Evolutionary conservation across 495 filamentous ascomycete genomes (phyloP), one percentile per base, ranked within the genome.

Genomic region (Aspergillus panamensis): DNA sequence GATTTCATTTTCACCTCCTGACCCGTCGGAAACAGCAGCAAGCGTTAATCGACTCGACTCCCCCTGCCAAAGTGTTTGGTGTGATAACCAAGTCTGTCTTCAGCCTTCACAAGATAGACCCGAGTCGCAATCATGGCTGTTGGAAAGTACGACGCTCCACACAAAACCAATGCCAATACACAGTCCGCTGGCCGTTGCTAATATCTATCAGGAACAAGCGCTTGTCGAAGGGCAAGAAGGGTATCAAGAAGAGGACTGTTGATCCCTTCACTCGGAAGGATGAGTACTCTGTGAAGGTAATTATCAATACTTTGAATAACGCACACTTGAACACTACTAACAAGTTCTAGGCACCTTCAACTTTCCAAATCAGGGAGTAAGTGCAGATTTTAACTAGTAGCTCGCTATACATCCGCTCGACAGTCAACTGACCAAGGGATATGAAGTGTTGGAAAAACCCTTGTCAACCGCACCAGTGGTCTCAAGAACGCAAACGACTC

Each of bases 211-310:
- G 95, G 89, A 98, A 98, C 85, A 97, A 98, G 91, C 89, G 94
- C 78, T 85, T 98, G 82, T 97, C 94, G 51, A 98, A 98, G 84
- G 95, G 94, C 82, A 98, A 98, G 90, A 98, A 98, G 87, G 94
- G 94, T 75, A 86, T 98, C 70, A 98, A 98, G 90, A 98, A 98
- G 94, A 92, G 90, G 80, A 87, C 89, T 56, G 86, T 91, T 73
- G 94, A 98, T 75, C 95, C 94, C 66, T 98, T 98, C 82, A 81
- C 92, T 70, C 87, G 92, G 70, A 98, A 98, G 84, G 93, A 97
- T 77, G 97, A 96, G 89, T 98, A 91, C 82, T 89, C 87, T 62
- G 86, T 98, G 76, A 97, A 97, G 90, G 90, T 92, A 74, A 69
- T 80, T 64, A 57, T 19, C 30, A 29, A 14, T 30, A 35, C n/a